A percentile compares a stretch with the other conserved stretches of the same genome.
These are phyloP conservation scores for Thraustotheca clavata DNA, from an alignment of 352 stramenopile species.

Conservation along the genomic window DNA sequence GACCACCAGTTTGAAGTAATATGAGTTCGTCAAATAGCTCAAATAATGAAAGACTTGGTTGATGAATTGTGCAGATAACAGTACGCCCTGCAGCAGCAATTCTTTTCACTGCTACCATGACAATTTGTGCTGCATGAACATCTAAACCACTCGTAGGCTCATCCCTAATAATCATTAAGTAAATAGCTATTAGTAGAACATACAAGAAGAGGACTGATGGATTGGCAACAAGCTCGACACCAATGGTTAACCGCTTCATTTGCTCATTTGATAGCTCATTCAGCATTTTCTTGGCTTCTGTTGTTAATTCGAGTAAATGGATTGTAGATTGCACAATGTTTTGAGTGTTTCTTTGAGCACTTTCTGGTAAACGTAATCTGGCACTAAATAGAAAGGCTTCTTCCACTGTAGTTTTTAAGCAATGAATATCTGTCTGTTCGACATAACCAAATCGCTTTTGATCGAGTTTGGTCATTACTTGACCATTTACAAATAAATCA, in stretches of 20 bases:
- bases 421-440: slow-evolving; percentile 86
- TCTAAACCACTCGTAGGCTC: slow-evolving; percentile 66
- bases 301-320: slow-evolving; percentile 6
- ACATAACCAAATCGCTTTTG: slow-evolving; percentile 42
- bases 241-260: slow-evolving; percentile 47
- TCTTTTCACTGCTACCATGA: slow-evolving; percentile 23
- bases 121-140: slow-evolving; percentile 43
- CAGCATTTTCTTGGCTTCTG: neutral
- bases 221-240: slow-evolving; percentile 62
- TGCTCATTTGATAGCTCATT: slow-evolving; percentile 30
- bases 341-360: neutral
- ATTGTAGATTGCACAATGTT: slow-evolving; percentile 14
- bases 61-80: slow-evolving; percentile 29
- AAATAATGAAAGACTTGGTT: slow-evolving; percentile 22
- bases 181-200: neutral
- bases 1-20: slow-evolving; percentile 23
- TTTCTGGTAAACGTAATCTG: slow-evolving; percentile 37
- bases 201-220: slow-evolving; percentile 74
- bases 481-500: slow-evolving; percentile 66
- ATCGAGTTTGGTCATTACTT: slow-evolving; percentile 16
- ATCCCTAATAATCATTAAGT: slow-evolving; percentile 23
- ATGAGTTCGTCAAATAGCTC: slow-evolving; percentile 27
- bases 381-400: slow-evolving; percentile 77
- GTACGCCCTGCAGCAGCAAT: slow-evolving; percentile 20
- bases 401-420: slow-evolving; percentile 74